Percentiles rank a stretch among this genome's conserved stretches.
phyloP scores from a whole-genome alignment of 208 protist genomes.

The Trypanosoma vivax region DNA sequence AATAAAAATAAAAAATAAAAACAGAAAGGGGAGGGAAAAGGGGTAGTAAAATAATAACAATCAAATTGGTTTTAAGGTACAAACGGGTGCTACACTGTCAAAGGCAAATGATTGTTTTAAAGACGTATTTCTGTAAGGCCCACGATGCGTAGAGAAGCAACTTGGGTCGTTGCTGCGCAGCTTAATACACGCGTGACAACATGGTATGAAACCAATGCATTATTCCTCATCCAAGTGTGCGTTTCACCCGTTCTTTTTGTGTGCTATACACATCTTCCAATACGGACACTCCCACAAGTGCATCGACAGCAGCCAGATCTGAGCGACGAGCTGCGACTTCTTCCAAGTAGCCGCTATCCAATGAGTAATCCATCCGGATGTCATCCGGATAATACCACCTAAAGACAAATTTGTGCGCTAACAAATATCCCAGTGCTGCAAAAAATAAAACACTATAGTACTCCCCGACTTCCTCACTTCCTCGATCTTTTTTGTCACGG shows the following conservation, averaged over 20 bases:
- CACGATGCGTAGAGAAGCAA: too few species aligned
- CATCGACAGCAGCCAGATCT: slow-evolving; percentile 62
- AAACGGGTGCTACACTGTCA: too few species aligned
- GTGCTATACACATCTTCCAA: slow-evolving; percentile 78
- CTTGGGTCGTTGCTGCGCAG: too few species aligned
- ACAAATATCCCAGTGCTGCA: slow-evolving; percentile 70
- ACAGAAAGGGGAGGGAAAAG: neutral
- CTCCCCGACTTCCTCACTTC: slow-evolving; percentile 61
- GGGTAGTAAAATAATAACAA: slow-evolving; percentile 1
- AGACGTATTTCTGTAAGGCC: too few species aligned
- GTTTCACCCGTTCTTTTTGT: slow-evolving; percentile 50
- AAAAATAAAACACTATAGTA: slow-evolving; percentile 79
- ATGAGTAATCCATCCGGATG: slow-evolving; percentile 65
- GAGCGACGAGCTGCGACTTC: slow-evolving; percentile 62
- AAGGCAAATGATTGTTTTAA: too few species aligned
- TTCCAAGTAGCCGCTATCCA: slow-evolving; percentile 78
- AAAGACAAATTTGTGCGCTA: slow-evolving; percentile 72
- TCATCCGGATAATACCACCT: slow-evolving; percentile 79
- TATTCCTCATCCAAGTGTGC: slow-evolving; percentile 2
- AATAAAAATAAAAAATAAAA: slow-evolving; percentile 11
- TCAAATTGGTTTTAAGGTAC: neutral
- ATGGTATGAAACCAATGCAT: neutral
- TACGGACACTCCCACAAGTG: slow-evolving; percentile 71
- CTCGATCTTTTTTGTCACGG: slow-evolving; percentile 55
- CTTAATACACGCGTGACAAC: too few species aligned